A percentile compares a stretch with the other conserved stretches of the same genome.
Evolutionary conservation across 495 filamentous ascomycete species (phyloP).

Genomic region (Terfezia boudieri): DNA sequence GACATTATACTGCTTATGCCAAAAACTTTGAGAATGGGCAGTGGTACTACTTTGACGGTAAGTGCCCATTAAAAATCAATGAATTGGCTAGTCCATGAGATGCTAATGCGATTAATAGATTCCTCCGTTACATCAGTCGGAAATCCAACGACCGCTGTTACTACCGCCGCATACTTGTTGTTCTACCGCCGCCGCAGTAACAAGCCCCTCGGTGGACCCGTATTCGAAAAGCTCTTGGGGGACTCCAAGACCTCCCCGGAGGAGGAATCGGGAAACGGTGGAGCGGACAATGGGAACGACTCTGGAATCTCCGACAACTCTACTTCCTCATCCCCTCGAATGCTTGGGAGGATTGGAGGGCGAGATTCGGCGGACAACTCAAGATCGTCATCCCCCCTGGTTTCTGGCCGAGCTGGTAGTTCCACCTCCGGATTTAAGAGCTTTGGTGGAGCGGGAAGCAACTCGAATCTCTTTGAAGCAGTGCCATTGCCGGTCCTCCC

Average conservation of each 20-base stretch:
- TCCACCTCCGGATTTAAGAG: no score
- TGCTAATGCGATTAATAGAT: conserved; percentile 29
- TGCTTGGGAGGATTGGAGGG: no score
- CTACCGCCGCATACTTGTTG: conserved; percentile 62
- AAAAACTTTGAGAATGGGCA: conserved; percentile 67
- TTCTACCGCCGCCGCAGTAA: conserved; percentile 82
- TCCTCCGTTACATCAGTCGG: conserved; percentile 34
- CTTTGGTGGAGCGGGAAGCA: no score
- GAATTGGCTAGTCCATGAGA: not conserved
- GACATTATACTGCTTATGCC: conserved; percentile 85
- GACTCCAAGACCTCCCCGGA: not conserved
- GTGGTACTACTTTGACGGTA: conserved; percentile 96
- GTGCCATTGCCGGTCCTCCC: no score
- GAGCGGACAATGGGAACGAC: not conserved
- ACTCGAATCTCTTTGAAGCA: no score
- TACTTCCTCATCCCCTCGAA: not conserved
- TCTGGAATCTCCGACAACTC: not conserved
- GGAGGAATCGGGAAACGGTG: not conserved
- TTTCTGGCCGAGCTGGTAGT: no score
- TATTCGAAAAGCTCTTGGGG: conserved; percentile 30
- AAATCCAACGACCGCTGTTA: conserved; percentile 34
- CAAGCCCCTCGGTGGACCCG: conserved; percentile 50
- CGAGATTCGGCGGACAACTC: no score
- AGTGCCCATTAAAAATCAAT: conserved; percentile 14
- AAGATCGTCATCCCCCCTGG: no score